Evolutionary conservation across 129 eudicot genomes (phyloP), one percentile per base, ranked within the genome.

Genomic region (Chrysanthemum makinoi): DNA sequence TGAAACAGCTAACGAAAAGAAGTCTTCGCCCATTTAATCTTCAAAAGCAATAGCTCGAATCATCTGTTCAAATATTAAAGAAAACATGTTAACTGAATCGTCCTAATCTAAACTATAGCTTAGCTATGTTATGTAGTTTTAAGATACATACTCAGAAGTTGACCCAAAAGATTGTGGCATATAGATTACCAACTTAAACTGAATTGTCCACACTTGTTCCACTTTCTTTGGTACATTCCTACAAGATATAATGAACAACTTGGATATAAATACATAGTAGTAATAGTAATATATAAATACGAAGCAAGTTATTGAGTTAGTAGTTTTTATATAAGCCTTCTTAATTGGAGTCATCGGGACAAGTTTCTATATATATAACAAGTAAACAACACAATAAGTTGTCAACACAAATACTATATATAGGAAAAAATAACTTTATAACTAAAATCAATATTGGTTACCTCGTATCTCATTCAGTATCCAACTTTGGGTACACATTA

Each of bases 401-500:
- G 16, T 50, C 3, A 11, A 16, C 5, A 33, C 39, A 33, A 33
- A 33, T 33, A 50, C 16, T 50, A 50, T 50, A 11, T n/a, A 13
- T 50, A n/a, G 4, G 14, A 1, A 50, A 50, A 50, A 50, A 11
- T 50, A 11, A 50, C 55, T 5, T 33, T 33, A 13, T 11, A 5
- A 50, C n/a, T 50, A 50, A 16, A n/a, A 60, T 24, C 39, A 60
- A 60, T 60, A 60, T 60, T 3, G 16, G 15, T 20, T 20, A 59
- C 65, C 65, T 60, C 44, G 28, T 43, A 18, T 66, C 30, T n/a
- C 55, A 66, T 66, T 35, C 53, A 46, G 18, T 28, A 66, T 16
- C 70, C 70, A 66, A 66, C 70, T 66, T 66, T 66, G 55, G 17
- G 35, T 24, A 49, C 70, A 79, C 83, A 79, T 72, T 12, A 79